Evolutionary conservation across 306 rosid genomes (phyloP), one percentile per base, ranked within the genome.

Genomic region (Castanea mollissima): DNA sequence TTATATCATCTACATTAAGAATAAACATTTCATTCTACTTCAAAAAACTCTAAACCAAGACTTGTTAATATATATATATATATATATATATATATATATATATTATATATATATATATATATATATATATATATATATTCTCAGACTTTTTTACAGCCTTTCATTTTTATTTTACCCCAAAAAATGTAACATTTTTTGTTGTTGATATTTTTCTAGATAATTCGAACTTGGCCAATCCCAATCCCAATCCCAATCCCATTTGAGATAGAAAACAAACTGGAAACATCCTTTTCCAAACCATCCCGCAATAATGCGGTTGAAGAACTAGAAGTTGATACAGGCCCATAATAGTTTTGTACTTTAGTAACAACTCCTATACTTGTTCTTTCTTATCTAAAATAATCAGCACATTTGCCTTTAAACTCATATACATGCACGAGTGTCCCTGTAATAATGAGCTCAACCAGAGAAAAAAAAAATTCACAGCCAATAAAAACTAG

Each of bases 301-400:
- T 16, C 16, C 69, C 35, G 31, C 69, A 63, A 63, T 63, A 63
- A 63, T 63, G 69, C 2, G 5, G 8, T 12, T 5, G 29, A 21
- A 21, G 54, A 3, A 58, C 15, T 8, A 62, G 69, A 62, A 2
- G 69, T 29, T 14, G 69, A 29, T 13, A 15, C 34, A 29, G 2
- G 38, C 41, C 69, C 69, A 63, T 14, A 63, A 63, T 63, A 63
- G 69, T 63, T 63, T 49, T 63, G 69, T 63, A 63, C 44, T 63
- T 63, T 63, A 3, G 67, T 15, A 23, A 63, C 5, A 13, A 27
- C 69, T 63, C 69, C 3, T 16, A 14, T 63, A 15, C 10, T 29
- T 63, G 69, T 63, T 20, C 69, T 0, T 5, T 27, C 29, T 11
- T 27, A 27, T 29, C 29, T 34, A 29, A 62, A 59, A 62, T 13